These are phyloP conservation scores for Lippia alba DNA, from an alignment of 305 asterid species.

Conservation along the genomic window DNA sequence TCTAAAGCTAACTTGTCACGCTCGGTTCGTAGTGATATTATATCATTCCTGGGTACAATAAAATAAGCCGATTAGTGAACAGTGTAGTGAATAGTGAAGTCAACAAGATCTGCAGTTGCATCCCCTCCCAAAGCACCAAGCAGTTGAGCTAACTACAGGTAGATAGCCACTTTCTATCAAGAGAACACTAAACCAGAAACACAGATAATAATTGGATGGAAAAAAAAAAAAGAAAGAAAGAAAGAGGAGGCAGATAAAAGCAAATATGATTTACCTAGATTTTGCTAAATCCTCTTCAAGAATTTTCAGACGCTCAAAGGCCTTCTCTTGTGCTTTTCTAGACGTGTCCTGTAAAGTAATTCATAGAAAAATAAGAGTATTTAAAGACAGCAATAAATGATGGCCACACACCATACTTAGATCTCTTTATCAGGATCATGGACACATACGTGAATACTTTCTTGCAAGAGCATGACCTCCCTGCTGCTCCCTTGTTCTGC, in stretches of 20 bases:
- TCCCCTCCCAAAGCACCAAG: neutral
- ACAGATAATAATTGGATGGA: too few relatives aligned
- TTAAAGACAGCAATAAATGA: slow-evolving; percentile 12
- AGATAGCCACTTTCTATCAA: slow-evolving; percentile 6
- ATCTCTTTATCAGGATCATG: slow-evolving; percentile 14
- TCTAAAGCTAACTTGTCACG: slow-evolving; percentile 78
- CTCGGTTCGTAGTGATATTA: slow-evolving; percentile 70
- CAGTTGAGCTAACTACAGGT: neutral
- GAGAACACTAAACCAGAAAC: slow-evolving; percentile 9
- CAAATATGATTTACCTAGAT: slow-evolving; percentile 51
- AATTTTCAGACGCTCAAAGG: slow-evolving; percentile 58
- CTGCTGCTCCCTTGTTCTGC: slow-evolving; percentile 66
- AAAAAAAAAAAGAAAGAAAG: too few relatives aligned
- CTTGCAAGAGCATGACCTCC: slow-evolving; percentile 51
- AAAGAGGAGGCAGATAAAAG: neutral
- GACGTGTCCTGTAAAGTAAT: slow-evolving; percentile 52
- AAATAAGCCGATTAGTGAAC: slow-evolving; percentile 27
- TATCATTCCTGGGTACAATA: slow-evolving; percentile 56
- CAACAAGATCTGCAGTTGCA: neutral
- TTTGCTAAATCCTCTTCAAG: slow-evolving; percentile 76
- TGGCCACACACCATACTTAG: neutral
- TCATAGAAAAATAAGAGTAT: slow-evolving; percentile 2
- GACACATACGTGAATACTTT: slow-evolving; percentile 56
- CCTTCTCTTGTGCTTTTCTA: slow-evolving; percentile 56
- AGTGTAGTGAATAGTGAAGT: slow-evolving; percentile 6